Conservation (phyloP, 768 basidiomycete species). For the Rhizopogon sp. region DNA sequence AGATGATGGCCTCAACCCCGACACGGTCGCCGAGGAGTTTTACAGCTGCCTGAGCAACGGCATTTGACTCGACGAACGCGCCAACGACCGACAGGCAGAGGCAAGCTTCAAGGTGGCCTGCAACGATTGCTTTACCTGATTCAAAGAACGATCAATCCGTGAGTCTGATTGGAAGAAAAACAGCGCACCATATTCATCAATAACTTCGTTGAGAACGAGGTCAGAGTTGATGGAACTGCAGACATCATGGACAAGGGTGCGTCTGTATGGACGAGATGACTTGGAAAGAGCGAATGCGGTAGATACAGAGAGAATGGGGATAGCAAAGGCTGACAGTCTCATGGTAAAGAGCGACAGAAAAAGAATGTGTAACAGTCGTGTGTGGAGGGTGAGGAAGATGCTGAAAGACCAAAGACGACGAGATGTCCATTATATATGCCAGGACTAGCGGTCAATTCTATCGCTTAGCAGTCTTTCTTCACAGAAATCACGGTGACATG, state of each 20-base stretch:
- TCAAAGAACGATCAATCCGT: background rate
- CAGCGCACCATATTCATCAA: conserved; percentile 7
- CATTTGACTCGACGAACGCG: conserved; percentile 17
- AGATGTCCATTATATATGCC: conserved; percentile 2
- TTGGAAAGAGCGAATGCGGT: conserved; percentile 11
- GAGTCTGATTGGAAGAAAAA: no score
- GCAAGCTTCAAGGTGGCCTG: conserved; percentile 23
- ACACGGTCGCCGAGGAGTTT: conserved; percentile 14
- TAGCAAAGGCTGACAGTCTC: conserved; percentile 10
- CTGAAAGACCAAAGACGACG: background rate
- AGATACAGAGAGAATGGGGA: conserved; percentile 15
- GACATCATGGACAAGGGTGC: conserved; percentile 3
- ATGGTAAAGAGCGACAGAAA: conserved; percentile 10
- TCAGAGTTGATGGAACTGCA: conserved; percentile 13
- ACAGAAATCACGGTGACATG: background rate
- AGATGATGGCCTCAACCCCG: conserved; percentile 17
- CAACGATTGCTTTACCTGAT: conserved; percentile 15
- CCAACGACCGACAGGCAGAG: conserved; percentile 25
- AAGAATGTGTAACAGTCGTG: background rate
- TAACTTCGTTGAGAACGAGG: conserved; percentile 13
- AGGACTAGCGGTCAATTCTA: background rate
- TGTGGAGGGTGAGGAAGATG: background rate
- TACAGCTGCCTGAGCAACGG: conserved; percentile 16
- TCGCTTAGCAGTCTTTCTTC: background rate
- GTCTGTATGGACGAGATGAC: conserved; percentile 1